phyloP scores from a whole-genome alignment of 768 basidiomycete genomes.

The Termitomyces eurrhizus region DNA sequence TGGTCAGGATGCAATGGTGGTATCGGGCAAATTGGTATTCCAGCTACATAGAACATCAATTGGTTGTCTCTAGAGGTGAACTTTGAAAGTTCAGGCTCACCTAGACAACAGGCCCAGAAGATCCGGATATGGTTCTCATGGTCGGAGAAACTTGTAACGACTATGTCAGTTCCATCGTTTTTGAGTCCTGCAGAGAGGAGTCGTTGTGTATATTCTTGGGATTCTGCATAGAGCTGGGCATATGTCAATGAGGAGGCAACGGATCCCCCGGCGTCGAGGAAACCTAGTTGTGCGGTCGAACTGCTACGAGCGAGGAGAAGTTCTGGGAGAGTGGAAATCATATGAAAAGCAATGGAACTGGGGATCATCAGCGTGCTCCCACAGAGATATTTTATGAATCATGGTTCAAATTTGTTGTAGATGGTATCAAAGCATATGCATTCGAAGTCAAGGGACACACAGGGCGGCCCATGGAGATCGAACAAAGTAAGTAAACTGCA shows the following conservation, averaged over 20 bases:
- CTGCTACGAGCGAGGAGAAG: slow-evolving; percentile 17
- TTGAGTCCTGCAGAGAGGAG: slow-evolving; percentile 21
- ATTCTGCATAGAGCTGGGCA: slow-evolving; percentile 15
- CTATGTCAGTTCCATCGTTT: slow-evolving; percentile 19
- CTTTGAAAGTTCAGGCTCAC: slow-evolving; percentile 3
- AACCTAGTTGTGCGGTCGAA: slow-evolving; percentile 18
- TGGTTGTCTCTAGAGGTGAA: background rate
- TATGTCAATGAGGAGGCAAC: slow-evolving; percentile 14
- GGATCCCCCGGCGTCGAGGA: slow-evolving; percentile 15
- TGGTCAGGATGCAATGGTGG: slow-evolving; percentile 27
- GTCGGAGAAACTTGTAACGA: slow-evolving; percentile 24
- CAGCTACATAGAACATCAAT: slow-evolving; percentile 14
- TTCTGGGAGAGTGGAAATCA: slow-evolving; percentile 14
- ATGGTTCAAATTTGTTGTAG: too few species aligned
- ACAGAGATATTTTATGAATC: background rate
- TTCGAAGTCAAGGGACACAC: background rate
- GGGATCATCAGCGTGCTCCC: background rate
- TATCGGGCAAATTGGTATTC: slow-evolving; percentile 27
- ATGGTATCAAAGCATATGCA: background rate
- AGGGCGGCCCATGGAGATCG: background rate
- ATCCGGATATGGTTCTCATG: slow-evolving; percentile 25
- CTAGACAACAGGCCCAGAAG: slow-evolving; percentile 31
- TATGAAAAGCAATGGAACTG: slow-evolving; percentile 9
- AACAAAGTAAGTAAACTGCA: too few species aligned
- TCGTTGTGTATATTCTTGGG: slow-evolving; percentile 18